Conservation (phyloP, 495 filamentous ascomycete species). For the Xylaria flabelliformis region DNA sequence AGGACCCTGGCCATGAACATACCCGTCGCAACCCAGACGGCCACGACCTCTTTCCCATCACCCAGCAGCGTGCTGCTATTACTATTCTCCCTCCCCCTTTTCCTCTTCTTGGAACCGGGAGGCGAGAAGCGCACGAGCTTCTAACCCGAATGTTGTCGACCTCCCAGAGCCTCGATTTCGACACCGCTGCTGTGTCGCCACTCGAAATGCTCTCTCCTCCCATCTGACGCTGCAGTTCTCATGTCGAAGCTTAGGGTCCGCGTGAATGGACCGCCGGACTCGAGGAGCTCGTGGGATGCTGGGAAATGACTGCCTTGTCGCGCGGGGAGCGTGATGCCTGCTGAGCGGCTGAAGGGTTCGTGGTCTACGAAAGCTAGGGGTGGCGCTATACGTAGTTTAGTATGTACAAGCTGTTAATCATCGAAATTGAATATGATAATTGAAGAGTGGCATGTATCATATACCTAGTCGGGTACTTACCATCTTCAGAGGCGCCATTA, state of each 20-base stretch:
- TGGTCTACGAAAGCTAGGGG: constrained; percentile 30
- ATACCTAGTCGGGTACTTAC: background rate
- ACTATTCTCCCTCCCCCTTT: background rate
- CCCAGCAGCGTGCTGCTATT: background rate
- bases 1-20: constrained; percentile 32
- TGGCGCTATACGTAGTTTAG: background rate
- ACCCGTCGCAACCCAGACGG: constrained; percentile 28
- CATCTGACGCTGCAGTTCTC: constrained; percentile 22
- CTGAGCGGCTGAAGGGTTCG: background rate
- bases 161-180: constrained; percentile 32
- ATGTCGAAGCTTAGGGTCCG: constrained; percentile 33
- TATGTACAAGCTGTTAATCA: too few species aligned
- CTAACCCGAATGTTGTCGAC: constrained; percentile 29
- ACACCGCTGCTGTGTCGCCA: constrained; percentile 38
- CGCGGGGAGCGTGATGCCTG: constrained; percentile 27
- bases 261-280: constrained; percentile 20
- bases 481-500: constrained; percentile 26
- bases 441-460: background rate
- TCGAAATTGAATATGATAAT: too few species aligned
- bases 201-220: constrained; percentile 38
- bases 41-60: constrained; percentile 42
- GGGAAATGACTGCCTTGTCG: constrained; percentile 13
- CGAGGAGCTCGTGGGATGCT: constrained; percentile 24
- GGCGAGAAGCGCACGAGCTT: constrained; percentile 37
- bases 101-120: background rate